Evolutionary conservation across 2,329 filamentous ascomycete species (phyloP), one percentile per base, ranked within the genome.

Genomic region (Tolypocladium inflatum): DNA sequence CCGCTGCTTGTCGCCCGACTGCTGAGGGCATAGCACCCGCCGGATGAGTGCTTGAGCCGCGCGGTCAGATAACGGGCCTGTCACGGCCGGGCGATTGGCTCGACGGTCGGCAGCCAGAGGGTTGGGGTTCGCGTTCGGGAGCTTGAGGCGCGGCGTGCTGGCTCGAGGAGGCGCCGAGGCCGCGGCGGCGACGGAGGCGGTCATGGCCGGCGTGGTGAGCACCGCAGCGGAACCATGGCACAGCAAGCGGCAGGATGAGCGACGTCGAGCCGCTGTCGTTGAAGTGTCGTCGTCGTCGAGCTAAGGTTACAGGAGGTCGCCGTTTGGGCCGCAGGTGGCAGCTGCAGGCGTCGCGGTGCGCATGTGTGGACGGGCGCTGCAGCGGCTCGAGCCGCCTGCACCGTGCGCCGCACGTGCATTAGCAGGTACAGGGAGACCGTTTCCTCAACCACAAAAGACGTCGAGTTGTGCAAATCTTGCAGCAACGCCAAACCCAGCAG

Each of bases 21-120:
- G 80, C 64, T 90, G 86, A n/a, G 88, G 82, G 71, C 90, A 96
- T 54, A 97, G 83, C 42, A 87, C 86, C 55, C 91, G 87, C 60
- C 91, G 89, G 73, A 97, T 90, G 63, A 97, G 83, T 61, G 86
- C 81, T 33, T 85, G 76, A 0, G 91, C 96, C n/a, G 89, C 86
- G 68, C 85, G 87, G 69, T 96, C 89, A 42, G 88, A 90, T 61
- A 86, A 79, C 55, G 82, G 79, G 71, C 82, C 83, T 58, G 71
- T 61, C 35, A 73, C 63, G 9, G 65, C 59, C 55, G 71, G 65
- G 57, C 73, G 74, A 38, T 72, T 63, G 35, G 70, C 54, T 42
- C 68, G 68, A 58, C 75, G 70, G 56, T 60, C 60, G 60, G 62
- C 57, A 65, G 64, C 59, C 65, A 65, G 60, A 59, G 64, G 61